These are phyloP conservation scores for Ustilago curta DNA, from an alignment of 1,284 basidiomycete species.

Conservation along the genomic window DNA sequence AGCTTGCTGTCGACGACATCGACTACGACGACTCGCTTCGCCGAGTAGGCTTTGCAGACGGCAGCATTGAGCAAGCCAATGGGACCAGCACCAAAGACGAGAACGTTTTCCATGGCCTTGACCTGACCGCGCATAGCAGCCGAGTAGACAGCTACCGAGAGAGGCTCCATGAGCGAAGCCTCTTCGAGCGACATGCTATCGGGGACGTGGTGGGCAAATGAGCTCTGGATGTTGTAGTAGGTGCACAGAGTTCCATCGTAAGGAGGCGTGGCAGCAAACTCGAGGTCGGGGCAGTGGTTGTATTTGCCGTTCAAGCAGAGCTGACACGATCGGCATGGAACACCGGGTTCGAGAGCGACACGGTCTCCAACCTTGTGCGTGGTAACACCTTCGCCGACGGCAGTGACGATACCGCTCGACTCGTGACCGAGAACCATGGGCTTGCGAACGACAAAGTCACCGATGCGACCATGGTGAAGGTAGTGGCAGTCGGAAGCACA, in stretches of 20 bases:
- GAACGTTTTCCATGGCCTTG: conserved; percentile 70
- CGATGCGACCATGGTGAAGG: conserved; percentile 65
- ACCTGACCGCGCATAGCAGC: conserved; percentile 82
- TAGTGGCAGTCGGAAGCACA: conserved; percentile 76
- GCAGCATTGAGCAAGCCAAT: conserved; percentile 93
- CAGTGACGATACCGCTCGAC: conserved; percentile 73
- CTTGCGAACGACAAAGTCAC: conserved; percentile 79
- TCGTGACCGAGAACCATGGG: conserved; percentile 83
- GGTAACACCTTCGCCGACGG: conserved; percentile 79
- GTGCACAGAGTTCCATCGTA: conserved; percentile 86
- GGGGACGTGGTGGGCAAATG: conserved; percentile 69
- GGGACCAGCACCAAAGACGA: conserved; percentile 86
- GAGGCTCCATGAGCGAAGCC: conserved; percentile 84
- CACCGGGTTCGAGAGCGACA: conserved; percentile 87
- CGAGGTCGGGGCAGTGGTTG: conserved; percentile 75
- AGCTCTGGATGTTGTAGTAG: conserved; percentile 71
- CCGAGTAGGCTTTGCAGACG: conserved; percentile 80
- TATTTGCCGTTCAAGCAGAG: conserved; percentile 67
- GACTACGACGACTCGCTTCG: conserved; percentile 64
- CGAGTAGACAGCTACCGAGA: conserved; percentile 90
- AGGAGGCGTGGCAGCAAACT: conserved; percentile 89
- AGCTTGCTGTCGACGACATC: conserved; percentile 85
- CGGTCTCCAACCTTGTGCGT: conserved; percentile 83
- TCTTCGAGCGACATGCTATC: conserved; percentile 71
- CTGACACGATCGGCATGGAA: conserved; percentile 78